Base-by-base conservation (phyloP, 768 basidiomycete genomes). In the Rhizopogon vulgaris region DNA sequence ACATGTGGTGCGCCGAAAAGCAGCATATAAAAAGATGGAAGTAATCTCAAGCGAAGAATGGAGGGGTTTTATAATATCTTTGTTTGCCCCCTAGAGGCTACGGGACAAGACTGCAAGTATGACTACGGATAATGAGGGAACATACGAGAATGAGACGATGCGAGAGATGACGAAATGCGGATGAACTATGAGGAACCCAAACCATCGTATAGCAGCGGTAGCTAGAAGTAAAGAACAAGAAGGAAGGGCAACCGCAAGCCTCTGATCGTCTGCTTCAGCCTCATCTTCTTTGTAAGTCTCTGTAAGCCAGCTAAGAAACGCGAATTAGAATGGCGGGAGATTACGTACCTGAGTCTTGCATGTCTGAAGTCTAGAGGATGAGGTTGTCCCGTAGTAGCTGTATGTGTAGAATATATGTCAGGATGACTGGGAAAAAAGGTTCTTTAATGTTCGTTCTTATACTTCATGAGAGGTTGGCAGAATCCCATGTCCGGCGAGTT, bases 301-400 rank as follows among this genome's bases (percentile, higher is more conserved):
- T 71, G 77, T 73, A 41, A 55, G 57, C 15, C 39, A 41, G 41
- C 15, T 65, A 52, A 54, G 52, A 43, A 60, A 6, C 22, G 56
- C n/a, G 54, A n/a, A 7, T 36, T 4, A 15, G 0, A 28, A 18
- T 3, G 17, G 37, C 15, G 4, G 0, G 4, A 40, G 12, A 34
- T 3, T 14, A 80, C 85, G 51, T 54, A 88, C 87, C 88, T 68
- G 85, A 79, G 54, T 94, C 93, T 71, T 94, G 90, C 90, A 96
- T 94, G 70, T 96, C 94, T 41, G 91, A 94, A 54, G 94, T 96
- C 94, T 94, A 98, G 63, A 97, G 82, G 45, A 94, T 96, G 40
- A 98, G 76, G 83, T 97, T 97, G 72, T 97, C 94, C 66, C 94
- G 85, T 68, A 97, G 83, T 57, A 97, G 76, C 73, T 97, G 95